Conservation (phyloP, 2,329 filamentous ascomycete species). For the Blastomyces emzantsi region DNA sequence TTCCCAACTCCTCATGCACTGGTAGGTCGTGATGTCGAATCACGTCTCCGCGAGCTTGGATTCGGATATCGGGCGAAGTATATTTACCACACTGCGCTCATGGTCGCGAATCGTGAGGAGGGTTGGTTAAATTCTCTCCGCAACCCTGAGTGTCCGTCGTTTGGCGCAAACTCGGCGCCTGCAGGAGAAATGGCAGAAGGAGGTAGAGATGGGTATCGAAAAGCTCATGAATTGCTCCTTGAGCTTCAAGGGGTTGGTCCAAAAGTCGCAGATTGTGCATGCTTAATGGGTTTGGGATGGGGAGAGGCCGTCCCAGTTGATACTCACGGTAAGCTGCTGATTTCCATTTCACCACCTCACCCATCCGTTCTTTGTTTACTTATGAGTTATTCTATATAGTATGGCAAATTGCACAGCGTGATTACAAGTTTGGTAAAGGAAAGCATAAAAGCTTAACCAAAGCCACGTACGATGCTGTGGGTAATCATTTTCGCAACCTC, state of each 20-base stretch:
- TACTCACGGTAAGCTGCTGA: constrained; percentile 55
- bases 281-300: constrained; percentile 93
- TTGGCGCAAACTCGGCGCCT: constrained; percentile 38
- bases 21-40: constrained; percentile 65
- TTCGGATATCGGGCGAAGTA: constrained; percentile 96
- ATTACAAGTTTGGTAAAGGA: constrained; percentile 82
- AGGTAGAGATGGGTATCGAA: constrained; percentile 58
- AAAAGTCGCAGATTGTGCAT: constrained; percentile 95
- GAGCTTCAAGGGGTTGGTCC: constrained; percentile 81
- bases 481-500: constrained; percentile 75
- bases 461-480: constrained; percentile 78
- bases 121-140: constrained; percentile 70
- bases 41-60: constrained; percentile 68
- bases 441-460: constrained; percentile 83
- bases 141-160: constrained; percentile 63
- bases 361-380: constrained; percentile 6
- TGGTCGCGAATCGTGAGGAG: constrained; percentile 58
- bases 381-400: constrained; percentile 41
- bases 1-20: constrained; percentile 72
- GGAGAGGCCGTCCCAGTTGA: constrained; percentile 91
- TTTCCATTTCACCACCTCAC: not conserved
- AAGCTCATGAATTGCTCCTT: constrained; percentile 72
- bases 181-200: constrained; percentile 44
- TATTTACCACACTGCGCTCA: constrained; percentile 72
- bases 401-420: constrained; percentile 94